Base-by-base conservation (phyloP, 1,284 basidiomycete genomes). In the Cystobasidium sp. region DNA sequence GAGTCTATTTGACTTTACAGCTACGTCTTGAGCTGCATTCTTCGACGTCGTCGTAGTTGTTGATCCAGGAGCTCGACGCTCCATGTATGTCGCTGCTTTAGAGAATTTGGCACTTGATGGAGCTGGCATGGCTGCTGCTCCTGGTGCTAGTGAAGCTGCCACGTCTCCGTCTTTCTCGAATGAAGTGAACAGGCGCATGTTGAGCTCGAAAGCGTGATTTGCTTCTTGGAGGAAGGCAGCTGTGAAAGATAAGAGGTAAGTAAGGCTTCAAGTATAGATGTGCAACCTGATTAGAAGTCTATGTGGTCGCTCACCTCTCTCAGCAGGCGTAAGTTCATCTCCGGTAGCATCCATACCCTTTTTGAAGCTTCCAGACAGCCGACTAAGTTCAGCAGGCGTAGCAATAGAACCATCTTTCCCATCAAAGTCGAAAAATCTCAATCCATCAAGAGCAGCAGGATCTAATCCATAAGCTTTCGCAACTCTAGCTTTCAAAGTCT, bases 291-390 rank as follows among this genome's bases (percentile, higher is more conserved):
- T n/a, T n/a, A n/a, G n/a, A n/a, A n/a, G n/a, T n/a, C n/a, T n/a
- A n/a, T n/a, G n/a, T n/a, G n/a, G n/a, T n/a, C n/a, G n/a, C n/a
- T 79, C 77, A 86, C 89, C 85, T 85, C 91, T 90, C 55, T 87
- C 82, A 41, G 84, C 83, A 72, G 82, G 77, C 70, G 82, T 82
- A 74, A 87, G 85, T 9, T 85, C 86, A 24, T 81, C 81, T 37
- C 86, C 88, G 61, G 86, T 90, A 47, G 83, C 82, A 78, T 93
- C 88, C 88, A 93, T 89, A 0, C 90, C 90, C 20, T 85, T 85
- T 65, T 89, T 86, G 82, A 89, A 93, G 88, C 89, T 89, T 22
- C 88, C 86, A 84, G 93, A 93, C 81, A 92, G 88, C 76, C 87
- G 87, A 81, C 85, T 87, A 84, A 92, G 86, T 79, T 90, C 89